Conservation (phyloP, 75 land plant genomes). For the Picea glauca region DNA sequence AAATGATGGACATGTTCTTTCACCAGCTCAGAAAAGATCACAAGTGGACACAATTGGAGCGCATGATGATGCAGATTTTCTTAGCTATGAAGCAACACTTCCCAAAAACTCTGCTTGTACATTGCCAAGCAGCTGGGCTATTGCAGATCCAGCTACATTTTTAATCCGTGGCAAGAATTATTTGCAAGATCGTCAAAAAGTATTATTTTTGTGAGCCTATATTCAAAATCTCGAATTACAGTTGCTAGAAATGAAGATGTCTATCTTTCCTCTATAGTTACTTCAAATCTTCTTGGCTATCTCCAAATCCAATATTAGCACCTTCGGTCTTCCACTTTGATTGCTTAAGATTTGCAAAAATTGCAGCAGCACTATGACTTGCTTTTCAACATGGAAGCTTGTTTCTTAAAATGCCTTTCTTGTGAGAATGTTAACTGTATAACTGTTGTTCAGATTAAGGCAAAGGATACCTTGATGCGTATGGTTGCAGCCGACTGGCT, state of each 20-base stretch:
- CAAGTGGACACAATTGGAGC: slow-evolving; percentile 33
- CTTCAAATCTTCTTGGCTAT: not conserved
- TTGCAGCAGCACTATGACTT: not conserved
- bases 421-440: not conserved
- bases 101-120: slow-evolving; percentile 42
- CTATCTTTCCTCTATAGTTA: not conserved
- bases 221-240: not conserved
- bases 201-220: slow-evolving; percentile 16
- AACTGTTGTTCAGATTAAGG: slow-evolving; percentile 49
- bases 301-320: not conserved
- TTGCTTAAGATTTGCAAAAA: not conserved
- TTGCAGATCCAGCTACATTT: slow-evolving; percentile 73
- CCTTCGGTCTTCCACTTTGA: not conserved
- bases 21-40: slow-evolving; percentile 61
- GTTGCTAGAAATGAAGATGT: not conserved
- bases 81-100: slow-evolving; percentile 63
- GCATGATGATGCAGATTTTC: slow-evolving; percentile 27
- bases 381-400: not conserved
- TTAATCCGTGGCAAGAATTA: slow-evolving; percentile 79
- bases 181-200: slow-evolving; percentile 69
- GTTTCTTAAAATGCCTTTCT: not conserved
- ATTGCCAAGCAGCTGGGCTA: slow-evolving; percentile 48
- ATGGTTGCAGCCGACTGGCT: slow-evolving; percentile 92
- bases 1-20: slow-evolving; percentile 2
- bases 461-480: slow-evolving; percentile 75